Evolutionary conservation across 208 protist genomes (phyloP).

Genomic region (Phytomonas francai): DNA sequence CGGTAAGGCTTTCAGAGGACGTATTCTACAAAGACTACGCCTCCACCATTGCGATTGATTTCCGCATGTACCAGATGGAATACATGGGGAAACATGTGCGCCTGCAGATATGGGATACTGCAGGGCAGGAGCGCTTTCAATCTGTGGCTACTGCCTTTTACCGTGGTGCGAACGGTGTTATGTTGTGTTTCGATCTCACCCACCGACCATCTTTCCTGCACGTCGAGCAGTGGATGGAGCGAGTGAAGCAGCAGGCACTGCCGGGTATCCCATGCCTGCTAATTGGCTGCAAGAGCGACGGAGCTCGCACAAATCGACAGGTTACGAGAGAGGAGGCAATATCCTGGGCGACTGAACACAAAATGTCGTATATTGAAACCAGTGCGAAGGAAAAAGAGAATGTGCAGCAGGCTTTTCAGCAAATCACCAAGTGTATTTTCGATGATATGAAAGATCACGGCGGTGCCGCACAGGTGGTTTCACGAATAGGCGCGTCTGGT

Average conservation of each 20-base stretch:
- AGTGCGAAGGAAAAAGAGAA: constrained; percentile 91
- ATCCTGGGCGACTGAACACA: constrained; percentile 73
- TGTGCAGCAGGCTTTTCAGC: constrained; percentile 88
- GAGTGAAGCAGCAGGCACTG: constrained; percentile 88
- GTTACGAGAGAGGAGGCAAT: constrained; percentile 83
- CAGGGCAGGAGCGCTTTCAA: constrained; percentile 89
- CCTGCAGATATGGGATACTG: constrained; percentile 91
- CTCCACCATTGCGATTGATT: constrained; percentile 87
- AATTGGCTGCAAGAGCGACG: constrained; percentile 95
- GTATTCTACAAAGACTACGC: constrained; percentile 88
- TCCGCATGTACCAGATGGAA: constrained; percentile 86
- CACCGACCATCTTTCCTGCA: constrained; percentile 94
- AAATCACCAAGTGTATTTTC: constrained; percentile 86
- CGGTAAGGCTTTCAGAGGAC: constrained; percentile 87
- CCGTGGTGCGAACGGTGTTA: constrained; percentile 86
- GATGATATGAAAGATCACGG: constrained; percentile 85
- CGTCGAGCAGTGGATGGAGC: constrained; percentile 97
- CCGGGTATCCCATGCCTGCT: constrained; percentile 93
- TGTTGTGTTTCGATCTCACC: constrained; percentile 97
- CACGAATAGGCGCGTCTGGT: constrained; percentile 31
- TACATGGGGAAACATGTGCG: constrained; percentile 89
- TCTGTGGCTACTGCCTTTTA: constrained; percentile 91
- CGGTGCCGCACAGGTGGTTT: constrained; percentile 27
- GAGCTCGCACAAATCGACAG: constrained; percentile 78
- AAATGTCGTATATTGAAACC: constrained; percentile 87